Evolutionary conservation across 2,329 filamentous ascomycete genomes (phyloP), one percentile per base, ranked within the genome.

Genomic region (Raffaelea arxii): DNA sequence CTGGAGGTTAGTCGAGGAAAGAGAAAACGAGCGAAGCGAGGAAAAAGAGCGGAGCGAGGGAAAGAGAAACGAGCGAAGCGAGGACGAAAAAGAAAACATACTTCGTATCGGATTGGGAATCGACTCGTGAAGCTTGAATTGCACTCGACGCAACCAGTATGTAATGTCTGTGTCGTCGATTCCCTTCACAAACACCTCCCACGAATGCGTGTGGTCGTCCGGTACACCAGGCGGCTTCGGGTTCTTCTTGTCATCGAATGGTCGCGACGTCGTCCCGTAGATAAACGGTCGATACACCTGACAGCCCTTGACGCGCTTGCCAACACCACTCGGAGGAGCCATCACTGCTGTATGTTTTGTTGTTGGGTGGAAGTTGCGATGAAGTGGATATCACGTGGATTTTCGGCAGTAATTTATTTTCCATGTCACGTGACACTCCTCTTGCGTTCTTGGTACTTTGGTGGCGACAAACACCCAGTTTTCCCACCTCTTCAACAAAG

Each of bases 51-150:
- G 9, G 27, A n/a, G 27, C 16, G 9, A 30, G 32, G 19, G 19
- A 7, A n/a, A 12, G 32, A 16, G 32, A 12, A 44, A 16, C 2
- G 24, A 32, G 40, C 21, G 22, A 43, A 9, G 30, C 25, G 10
- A 40, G 22, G 1, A 19, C 24, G 7, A 27, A 21, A 25, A 27
- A 22, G 19, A n/a, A 6, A 21, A 56, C 74, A 51, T 63, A 77
- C 78, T 94, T 56, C 92, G 84, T 21, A 92, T 77, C 48, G 86
- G 86, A 64, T 96, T 94, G 24, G 88, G 82, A 62, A 96, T 97
- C 10, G 91, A 96, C 65, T 97, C 90, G 72, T 96, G 91, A 16
- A 98, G 79, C 65, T 97, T 97, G 70, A 98, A 98, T 63, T 96
- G 90, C 1, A 98, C 91, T 58, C 94, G 91, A 49, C 91, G 87